Percentiles rank a stretch among this genome's conserved stretches.
phyloP scores from a whole-genome alignment of 495 filamentous ascomycete genomes.

The Hypoxylon intermedium region DNA sequence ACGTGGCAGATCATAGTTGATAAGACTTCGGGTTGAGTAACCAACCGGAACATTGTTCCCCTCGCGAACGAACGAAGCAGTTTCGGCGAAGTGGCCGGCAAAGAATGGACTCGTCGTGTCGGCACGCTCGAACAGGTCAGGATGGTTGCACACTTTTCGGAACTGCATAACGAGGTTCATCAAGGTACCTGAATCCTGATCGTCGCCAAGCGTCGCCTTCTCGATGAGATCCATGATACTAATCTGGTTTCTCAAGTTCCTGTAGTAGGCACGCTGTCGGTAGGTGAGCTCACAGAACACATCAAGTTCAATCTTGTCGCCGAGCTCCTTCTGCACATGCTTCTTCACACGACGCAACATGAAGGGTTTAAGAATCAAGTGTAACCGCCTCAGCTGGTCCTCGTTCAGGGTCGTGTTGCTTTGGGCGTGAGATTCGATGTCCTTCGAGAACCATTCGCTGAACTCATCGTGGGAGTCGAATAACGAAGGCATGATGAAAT shows the following conservation, averaged over 20 bases:
- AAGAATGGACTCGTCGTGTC: conserved; percentile 89
- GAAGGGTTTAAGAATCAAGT: conserved; percentile 99
- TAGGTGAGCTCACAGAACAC: conserved; percentile 97
- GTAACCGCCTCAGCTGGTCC: conserved; percentile 91
- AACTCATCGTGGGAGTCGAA: conserved; percentile 99
- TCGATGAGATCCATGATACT: conserved; percentile 99
- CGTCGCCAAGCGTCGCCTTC: conserved; percentile 92
- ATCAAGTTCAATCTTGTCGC: conserved; percentile 97
- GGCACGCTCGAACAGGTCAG: conserved; percentile 93
- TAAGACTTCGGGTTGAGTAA: conserved; percentile 86
- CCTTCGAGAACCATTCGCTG: conserved; percentile 99
- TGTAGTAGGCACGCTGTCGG: conserved; percentile 93
- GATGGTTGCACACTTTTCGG: conserved; percentile 98
- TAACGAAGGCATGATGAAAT: conserved; percentile 99
- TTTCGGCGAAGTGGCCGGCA: conserved; percentile 85
- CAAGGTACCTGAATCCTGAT: conserved; percentile 90
- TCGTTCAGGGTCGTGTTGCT: conserved; percentile 99
- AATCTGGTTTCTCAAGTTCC: conserved; percentile 90
- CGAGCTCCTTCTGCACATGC: conserved; percentile 97
- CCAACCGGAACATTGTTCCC: conserved; percentile 77
- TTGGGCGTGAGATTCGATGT: conserved; percentile 97
- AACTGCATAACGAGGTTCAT: conserved; percentile 99
- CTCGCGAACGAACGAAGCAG: conserved; percentile 91
- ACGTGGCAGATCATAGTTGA: conserved; percentile 82
- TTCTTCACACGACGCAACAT: conserved; percentile 99